Conservation (phyloP, 306 rosid genomes). For the Rubus idaeus region DNA sequence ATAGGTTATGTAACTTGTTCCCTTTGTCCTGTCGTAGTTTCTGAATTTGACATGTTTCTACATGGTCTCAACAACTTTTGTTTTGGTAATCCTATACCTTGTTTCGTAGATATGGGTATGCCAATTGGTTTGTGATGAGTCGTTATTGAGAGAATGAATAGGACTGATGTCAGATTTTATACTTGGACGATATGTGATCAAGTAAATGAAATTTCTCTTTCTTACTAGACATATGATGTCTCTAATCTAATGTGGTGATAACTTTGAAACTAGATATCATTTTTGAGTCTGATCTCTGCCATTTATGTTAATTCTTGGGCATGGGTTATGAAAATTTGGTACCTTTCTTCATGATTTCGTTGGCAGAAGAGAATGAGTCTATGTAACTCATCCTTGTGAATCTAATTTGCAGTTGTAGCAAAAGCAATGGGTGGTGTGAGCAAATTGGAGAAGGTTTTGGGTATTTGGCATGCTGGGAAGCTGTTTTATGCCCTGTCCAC, state of each 20-base stretch:
- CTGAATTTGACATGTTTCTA: background rate
- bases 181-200: background rate
- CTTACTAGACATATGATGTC: slow-evolving; percentile 8
- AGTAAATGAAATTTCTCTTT: slow-evolving; percentile 14
- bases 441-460: slow-evolving; percentile 63
- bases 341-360: background rate
- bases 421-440: slow-evolving; percentile 66
- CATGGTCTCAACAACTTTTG: background rate
- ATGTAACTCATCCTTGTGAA: slow-evolving; percentile 22
- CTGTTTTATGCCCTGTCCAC: slow-evolving; percentile 78
- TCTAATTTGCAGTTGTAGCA: slow-evolving; percentile 54
- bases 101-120: background rate
- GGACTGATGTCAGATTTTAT: background rate
- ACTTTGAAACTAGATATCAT: background rate
- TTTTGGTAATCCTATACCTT: background rate
- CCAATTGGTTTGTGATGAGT: background rate
- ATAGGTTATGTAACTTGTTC: slow-evolving; percentile 4
- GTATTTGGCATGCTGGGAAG: slow-evolving; percentile 84
- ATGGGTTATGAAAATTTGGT: background rate
- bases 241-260: slow-evolving; percentile 8
- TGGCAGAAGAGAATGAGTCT: slow-evolving; percentile 13
- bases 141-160: background rate
- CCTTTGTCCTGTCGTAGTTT: background rate
- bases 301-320: slow-evolving; percentile 4
- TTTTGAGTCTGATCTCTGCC: slow-evolving; percentile 1